Conservation (phyloP, 208 protist species). For the Crithidia bombi region DNA sequence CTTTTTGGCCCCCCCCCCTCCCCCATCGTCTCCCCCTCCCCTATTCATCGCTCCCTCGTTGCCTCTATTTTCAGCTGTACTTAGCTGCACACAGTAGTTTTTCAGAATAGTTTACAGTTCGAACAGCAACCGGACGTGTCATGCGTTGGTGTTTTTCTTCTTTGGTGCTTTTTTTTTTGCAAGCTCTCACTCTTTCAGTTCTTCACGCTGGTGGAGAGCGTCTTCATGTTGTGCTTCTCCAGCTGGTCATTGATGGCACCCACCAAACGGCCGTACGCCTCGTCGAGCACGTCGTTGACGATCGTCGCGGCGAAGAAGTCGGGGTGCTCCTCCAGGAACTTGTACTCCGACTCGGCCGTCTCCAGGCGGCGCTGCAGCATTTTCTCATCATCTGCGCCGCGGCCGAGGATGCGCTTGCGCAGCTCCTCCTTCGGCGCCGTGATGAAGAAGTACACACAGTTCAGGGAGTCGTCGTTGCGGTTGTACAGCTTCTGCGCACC, state of each 20-base stretch:
- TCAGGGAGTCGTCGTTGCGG: conserved; percentile 43
- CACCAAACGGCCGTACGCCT: conserved; percentile 62
- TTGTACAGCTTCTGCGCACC: conserved; percentile 73
- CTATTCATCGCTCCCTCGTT: background rate
- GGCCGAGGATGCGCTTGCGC: conserved; percentile 70
- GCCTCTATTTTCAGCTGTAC: background rate
- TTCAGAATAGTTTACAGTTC: conserved; percentile 4
- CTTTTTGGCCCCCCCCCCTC: too few species aligned
- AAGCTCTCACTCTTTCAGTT: background rate
- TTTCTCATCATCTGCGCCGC: conserved; percentile 82
- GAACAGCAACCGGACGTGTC: conserved; percentile 14
- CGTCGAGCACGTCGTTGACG: conserved; percentile 79
- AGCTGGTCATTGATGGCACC: conserved; percentile 61
- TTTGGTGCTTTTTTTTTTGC: conserved; percentile 18
- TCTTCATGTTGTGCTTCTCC: conserved; percentile 55
- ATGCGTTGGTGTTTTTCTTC: background rate
- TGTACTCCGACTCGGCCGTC: conserved; percentile 80
- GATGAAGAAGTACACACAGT: conserved; percentile 79
- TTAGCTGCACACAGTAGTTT: background rate
- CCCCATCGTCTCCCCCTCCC: too few species aligned
- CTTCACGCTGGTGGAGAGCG: conserved; percentile 24
- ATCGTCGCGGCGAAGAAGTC: conserved; percentile 77
- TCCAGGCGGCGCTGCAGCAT: conserved; percentile 69
- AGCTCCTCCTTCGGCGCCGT: conserved; percentile 81
- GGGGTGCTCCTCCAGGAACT: conserved; percentile 68